Evolutionary conservation across 805 yeast species (phyloP), one percentile per base, ranked within the genome.

Genomic region (Ogataea trehaloabstinens): DNA sequence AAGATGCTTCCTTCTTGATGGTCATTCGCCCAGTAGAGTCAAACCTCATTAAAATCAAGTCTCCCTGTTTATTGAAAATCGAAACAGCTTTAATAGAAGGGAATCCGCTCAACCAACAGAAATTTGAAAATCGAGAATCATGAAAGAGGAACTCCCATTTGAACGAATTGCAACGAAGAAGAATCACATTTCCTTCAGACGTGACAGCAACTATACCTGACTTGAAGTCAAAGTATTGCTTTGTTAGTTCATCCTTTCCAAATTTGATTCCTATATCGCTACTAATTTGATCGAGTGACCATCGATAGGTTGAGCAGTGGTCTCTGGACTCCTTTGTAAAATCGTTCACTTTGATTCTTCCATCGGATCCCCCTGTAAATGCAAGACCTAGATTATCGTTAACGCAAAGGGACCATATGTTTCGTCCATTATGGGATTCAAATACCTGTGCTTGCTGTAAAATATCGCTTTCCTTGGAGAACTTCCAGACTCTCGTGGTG

Each of bases 291-390:
- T 55, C 44, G 4, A 74, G 37, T 4, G 61, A 41, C 57, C 61
- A 67, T 34, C 52, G 42, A 16, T 42, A 29, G 13, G 47, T 42
- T 6, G 46, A 50, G 40, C 62, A 68, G 6, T 62, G 56, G 2
- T 52, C 35, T 44, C 71, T 64, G 5, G 42, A 19, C 1, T 42
- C 38, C 19, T 60, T 64, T 19, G 49, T 50, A 19, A 83, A 57
- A 49, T 83, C 84, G 53, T 81, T 78, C 4, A 85, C 48, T 46
- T 85, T 72, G 2, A 90, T 61, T 49, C 85, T 76, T 0, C 97
- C 97, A 63, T 93, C 99, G 28, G 95, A 95, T 25, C 99, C 99
- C 29, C 96, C 93, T 10, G 96, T 85, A 2, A 80, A 89, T 6
- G 83, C 80, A 2, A 82, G 49, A 35, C 67, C 57, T 16, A 64